Conservation (phyloP, 176 grass and related monocot species). For the Oryza brachyantha region DNA sequence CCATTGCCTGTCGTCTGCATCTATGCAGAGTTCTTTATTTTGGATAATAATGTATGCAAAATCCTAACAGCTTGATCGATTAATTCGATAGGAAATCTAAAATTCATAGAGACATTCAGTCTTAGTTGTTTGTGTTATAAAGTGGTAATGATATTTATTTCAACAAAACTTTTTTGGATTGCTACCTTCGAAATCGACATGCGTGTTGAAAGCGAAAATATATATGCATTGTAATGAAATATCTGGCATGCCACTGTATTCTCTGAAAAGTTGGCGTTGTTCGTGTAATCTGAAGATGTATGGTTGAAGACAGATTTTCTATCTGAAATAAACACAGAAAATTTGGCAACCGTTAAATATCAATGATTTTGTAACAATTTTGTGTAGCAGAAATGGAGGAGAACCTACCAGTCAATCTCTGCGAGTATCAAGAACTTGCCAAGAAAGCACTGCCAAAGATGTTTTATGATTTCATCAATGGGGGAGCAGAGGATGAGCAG, state of each 20-base stretch:
- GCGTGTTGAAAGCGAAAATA: background rate
- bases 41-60: background rate
- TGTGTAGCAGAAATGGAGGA: slow-evolving; percentile 54
- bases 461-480: slow-evolving; percentile 75
- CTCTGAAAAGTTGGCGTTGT: background rate
- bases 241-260: background rate
- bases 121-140: background rate
- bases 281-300: background rate
- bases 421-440: slow-evolving; percentile 69
- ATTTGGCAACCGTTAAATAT: background rate
- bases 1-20: background rate
- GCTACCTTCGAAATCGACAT: background rate
- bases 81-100: background rate
- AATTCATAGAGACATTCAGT: background rate
- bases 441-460: slow-evolving; percentile 77
- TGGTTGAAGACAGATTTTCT: background rate
- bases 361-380: background rate
- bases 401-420: slow-evolving; percentile 64
- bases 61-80: background rate
- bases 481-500: slow-evolving; percentile 79
- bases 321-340: background rate
- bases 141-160: background rate
- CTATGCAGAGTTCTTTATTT: no score
- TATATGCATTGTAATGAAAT: background rate
- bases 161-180: background rate